Evolutionary conservation across 169 alveolate genomes (phyloP).

Genomic region (Babesia ovis): DNA sequence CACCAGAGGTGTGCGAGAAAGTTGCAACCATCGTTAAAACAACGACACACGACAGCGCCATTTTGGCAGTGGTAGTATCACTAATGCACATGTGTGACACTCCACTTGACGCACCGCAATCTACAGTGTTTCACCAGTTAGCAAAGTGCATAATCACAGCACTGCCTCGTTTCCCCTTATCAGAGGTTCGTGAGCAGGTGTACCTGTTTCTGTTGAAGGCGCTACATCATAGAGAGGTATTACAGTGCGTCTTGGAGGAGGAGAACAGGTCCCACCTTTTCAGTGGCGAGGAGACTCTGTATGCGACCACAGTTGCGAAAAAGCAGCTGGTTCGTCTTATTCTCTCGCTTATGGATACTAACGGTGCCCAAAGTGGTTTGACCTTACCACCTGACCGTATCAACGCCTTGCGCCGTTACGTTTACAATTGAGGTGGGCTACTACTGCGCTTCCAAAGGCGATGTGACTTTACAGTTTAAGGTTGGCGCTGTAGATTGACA

Average conservation of each 20-base stretch:
- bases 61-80: constrained; percentile 12
- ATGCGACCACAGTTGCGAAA: constrained; percentile 49
- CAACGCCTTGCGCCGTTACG: constrained; percentile 10
- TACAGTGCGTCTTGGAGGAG: constrained; percentile 1
- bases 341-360: not conserved
- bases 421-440: not conserved
- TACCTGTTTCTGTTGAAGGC: constrained; percentile 22
- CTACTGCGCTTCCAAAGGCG: too few relatives aligned
- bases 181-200: constrained; percentile 51
- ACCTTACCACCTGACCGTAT: not conserved
- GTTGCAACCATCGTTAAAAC: not conserved
- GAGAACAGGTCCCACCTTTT: constrained; percentile 22
- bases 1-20: constrained; percentile 17
- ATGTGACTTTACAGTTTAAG: too few relatives aligned
- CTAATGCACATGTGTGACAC: constrained; percentile 1
- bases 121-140: constrained; percentile 1
- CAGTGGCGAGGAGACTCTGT: constrained; percentile 41
- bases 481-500: too few relatives aligned
- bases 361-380: not conserved
- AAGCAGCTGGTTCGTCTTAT: constrained; percentile 31
- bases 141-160: constrained; percentile 8
- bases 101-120: not conserved
- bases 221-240: not conserved
- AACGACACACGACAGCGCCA: constrained; percentile 25
- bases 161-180: constrained; percentile 39